These are phyloP conservation scores for Lepraria neglecta DNA, from an alignment of 495 filamentous ascomycete species.

Conservation along the genomic window DNA sequence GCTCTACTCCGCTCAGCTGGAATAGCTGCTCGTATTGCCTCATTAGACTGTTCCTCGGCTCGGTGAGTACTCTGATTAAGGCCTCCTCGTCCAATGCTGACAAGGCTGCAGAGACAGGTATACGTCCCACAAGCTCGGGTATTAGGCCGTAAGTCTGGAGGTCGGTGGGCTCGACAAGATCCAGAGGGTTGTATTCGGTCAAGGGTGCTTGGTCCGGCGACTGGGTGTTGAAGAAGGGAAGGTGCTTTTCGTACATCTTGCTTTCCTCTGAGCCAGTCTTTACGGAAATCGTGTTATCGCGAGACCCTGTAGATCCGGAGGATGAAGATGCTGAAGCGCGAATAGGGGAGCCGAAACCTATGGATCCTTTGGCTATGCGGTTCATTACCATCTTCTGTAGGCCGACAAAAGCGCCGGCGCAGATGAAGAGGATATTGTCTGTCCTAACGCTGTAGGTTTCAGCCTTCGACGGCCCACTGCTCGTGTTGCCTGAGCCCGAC, in stretches of 20 bases:
- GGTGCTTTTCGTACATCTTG: slow-evolving; percentile 58
- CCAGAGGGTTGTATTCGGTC: slow-evolving; percentile 66
- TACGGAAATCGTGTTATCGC: slow-evolving; percentile 42
- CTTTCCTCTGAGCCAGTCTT: slow-evolving; percentile 50
- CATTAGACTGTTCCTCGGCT: slow-evolving; percentile 80
- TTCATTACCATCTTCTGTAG: slow-evolving; percentile 83
- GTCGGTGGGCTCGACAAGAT: slow-evolving; percentile 73
- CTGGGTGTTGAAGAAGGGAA: slow-evolving; percentile 55
- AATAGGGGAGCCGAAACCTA: slow-evolving; percentile 85
- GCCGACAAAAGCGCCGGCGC: slow-evolving; percentile 90
- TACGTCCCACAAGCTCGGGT: slow-evolving; percentile 84
- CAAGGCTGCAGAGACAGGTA: slow-evolving; percentile 81
- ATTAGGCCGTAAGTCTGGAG: slow-evolving; percentile 90
- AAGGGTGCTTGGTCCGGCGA: slow-evolving; percentile 32
- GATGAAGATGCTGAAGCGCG: slow-evolving; percentile 38
- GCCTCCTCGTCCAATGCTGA: slow-evolving; percentile 71
- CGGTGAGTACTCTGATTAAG: slow-evolving; percentile 80
- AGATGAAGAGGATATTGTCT: slow-evolving; percentile 93
- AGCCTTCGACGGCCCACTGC: slow-evolving; percentile 53
- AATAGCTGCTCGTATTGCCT: slow-evolving; percentile 84
- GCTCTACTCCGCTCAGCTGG: slow-evolving; percentile 70
- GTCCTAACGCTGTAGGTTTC: slow-evolving; percentile 90
- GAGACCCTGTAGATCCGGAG: slow-evolving; percentile 27
- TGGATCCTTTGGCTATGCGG: slow-evolving; percentile 76
- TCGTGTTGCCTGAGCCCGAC: slow-evolving; percentile 29